Conservation (phyloP, 495 filamentous ascomycete genomes). For the Penicillium maclennaniae region DNA sequence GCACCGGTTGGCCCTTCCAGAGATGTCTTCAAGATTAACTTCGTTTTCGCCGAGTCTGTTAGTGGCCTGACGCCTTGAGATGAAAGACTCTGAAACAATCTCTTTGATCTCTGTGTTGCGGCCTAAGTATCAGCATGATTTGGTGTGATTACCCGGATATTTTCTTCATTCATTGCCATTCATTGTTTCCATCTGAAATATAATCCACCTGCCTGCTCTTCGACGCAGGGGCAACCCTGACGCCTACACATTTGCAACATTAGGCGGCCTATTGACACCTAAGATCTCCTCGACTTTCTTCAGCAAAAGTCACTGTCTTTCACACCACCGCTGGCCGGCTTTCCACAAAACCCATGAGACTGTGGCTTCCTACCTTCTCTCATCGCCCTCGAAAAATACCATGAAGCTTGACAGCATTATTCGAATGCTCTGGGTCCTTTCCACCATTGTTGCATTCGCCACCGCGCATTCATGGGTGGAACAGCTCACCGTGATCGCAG, state of each 20-base stretch:
- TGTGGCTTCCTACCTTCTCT: not conserved
- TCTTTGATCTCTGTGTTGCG: slow-evolving; percentile 9
- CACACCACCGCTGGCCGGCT: slow-evolving; percentile 13
- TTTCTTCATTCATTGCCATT: slow-evolving; percentile 1
- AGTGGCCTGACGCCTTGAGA: slow-evolving; percentile 3
- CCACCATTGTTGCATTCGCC: slow-evolving; percentile 36
- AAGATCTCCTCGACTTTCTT: not conserved
- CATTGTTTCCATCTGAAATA: not conserved
- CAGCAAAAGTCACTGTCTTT: not conserved
- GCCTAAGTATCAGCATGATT: slow-evolving; percentile 6
- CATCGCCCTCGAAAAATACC: not conserved
- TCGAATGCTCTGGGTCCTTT: slow-evolving; percentile 13
- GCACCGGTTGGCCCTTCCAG: slow-evolving; percentile 9
- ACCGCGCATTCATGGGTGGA: slow-evolving; percentile 78
- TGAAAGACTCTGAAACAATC: slow-evolving; percentile 3
- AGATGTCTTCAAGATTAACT: not conserved
- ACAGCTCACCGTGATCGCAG: slow-evolving; percentile 60
- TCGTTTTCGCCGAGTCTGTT: slow-evolving; percentile 5
- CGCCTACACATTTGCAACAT: not conserved
- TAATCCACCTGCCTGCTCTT: not conserved
- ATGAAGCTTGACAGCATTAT: slow-evolving; percentile 10
- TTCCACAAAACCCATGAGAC: not conserved
- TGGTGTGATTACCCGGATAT: slow-evolving; percentile 8
- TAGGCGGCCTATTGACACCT: not conserved
- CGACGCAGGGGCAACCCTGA: not conserved